phyloP scores from a whole-genome alignment of 306 rosid species.

The Sechiopsis laciniata region DNA sequence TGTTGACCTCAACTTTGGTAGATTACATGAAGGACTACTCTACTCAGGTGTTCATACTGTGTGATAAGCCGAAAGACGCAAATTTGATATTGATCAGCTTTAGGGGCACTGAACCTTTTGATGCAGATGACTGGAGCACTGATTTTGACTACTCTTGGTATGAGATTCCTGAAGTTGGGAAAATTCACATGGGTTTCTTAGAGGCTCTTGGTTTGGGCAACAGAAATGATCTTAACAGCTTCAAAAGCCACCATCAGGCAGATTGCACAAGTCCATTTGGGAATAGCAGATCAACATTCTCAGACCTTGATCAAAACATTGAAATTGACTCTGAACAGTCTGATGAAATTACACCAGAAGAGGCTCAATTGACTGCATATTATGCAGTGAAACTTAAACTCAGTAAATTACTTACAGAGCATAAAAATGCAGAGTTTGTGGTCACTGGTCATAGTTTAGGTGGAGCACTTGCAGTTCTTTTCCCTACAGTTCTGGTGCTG shows the following conservation, averaged over 20 bases:
- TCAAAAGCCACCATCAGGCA: constrained; percentile 33
- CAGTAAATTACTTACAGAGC: constrained; percentile 48
- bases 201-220: constrained; percentile 78
- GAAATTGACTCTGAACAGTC: constrained; percentile 19
- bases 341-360: constrained; percentile 26
- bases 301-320: constrained; percentile 11
- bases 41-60: constrained; percentile 58
- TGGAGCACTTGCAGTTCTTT: constrained; percentile 65
- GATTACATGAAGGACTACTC: constrained; percentile 49
- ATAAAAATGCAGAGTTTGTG: constrained; percentile 55
- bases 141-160: constrained; percentile 85
- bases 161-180: constrained; percentile 56
- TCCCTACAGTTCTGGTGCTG: constrained; percentile 55
- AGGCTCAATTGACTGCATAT: constrained; percentile 48
- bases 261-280: not conserved
- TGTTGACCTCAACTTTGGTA: constrained; percentile 18
- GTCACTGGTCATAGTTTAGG: constrained; percentile 84
- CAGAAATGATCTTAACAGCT: constrained; percentile 39
- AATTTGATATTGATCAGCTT: constrained; percentile 63
- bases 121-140: constrained; percentile 64
- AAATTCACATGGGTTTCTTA: constrained; percentile 68
- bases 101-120: constrained; percentile 71
- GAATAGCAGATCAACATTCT: not conserved
- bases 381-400: constrained; percentile 42
- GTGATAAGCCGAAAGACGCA: constrained; percentile 61